Evolutionary conservation across 441 rosid genomes (phyloP).

Genomic region (Melastoma candidum): DNA sequence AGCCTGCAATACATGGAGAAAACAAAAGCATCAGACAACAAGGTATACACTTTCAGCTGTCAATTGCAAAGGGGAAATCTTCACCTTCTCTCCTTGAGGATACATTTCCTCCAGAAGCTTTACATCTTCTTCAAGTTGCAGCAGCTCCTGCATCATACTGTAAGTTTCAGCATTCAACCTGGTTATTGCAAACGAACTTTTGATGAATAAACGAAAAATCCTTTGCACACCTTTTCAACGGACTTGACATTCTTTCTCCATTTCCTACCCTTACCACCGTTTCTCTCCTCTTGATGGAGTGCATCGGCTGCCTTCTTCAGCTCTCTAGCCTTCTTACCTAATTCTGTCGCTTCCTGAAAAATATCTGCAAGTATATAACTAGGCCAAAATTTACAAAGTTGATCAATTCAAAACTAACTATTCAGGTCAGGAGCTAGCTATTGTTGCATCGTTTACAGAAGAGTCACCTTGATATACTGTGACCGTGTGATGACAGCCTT

Average conservation of each 20-base stretch:
- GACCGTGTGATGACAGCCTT: constrained; percentile 96
- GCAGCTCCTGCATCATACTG: constrained; percentile 51
- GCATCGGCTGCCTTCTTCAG: constrained; percentile 87
- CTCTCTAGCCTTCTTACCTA: constrained; percentile 93
- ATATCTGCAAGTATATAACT: background rate
- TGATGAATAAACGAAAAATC: background rate
- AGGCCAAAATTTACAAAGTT: constrained; percentile 7
- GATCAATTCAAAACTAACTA: background rate
- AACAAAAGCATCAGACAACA: constrained; percentile 18
- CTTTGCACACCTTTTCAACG: constrained; percentile 65
- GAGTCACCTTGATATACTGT: constrained; percentile 36
- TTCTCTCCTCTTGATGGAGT: constrained; percentile 80
- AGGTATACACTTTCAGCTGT: background rate
- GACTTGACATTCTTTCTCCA: constrained; percentile 96
- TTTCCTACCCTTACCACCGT: constrained; percentile 87
- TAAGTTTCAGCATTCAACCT: background rate
- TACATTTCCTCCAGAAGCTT: constrained; percentile 94
- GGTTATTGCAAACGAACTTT: too few relatives aligned
- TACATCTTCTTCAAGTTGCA: constrained; percentile 93
- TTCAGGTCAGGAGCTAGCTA: too few relatives aligned
- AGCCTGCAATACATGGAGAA: constrained; percentile 45
- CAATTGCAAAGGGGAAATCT: constrained; percentile 5
- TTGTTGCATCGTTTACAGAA: too few relatives aligned
- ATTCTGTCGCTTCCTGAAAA: constrained; percentile 91
- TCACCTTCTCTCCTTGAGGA: constrained; percentile 98